Conservation (phyloP, 164 flowering plant species). For the Hamamelis virginiana region DNA sequence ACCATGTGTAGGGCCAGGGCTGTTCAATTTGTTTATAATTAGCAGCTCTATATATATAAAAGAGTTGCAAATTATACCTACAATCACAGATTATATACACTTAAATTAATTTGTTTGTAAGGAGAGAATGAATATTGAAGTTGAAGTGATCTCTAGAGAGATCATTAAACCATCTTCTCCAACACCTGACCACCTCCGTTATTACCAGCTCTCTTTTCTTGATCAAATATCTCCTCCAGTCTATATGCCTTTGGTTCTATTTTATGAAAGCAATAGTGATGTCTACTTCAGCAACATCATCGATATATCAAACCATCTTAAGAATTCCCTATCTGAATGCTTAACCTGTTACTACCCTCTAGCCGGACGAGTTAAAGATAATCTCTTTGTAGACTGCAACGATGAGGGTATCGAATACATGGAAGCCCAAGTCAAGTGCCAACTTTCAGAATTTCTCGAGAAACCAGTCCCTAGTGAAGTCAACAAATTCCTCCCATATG, state of each 20-base stretch:
- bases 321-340: constrained; percentile 19
- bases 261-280: not conserved
- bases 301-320: constrained; percentile 4
- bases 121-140: not conserved
- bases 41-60: too few relatives aligned
- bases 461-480: constrained; percentile 12
- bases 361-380: constrained; percentile 22
- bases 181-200: constrained; percentile 12
- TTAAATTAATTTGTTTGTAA: not conserved
- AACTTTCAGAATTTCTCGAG: constrained; percentile 8
- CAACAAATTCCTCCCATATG: constrained; percentile 1
- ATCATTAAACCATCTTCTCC: constrained; percentile 12
- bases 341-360: constrained; percentile 24
- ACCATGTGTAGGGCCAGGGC: too few relatives aligned
- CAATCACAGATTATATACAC: too few relatives aligned
- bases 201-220: constrained; percentile 6
- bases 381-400: constrained; percentile 18
- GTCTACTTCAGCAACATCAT: not conserved
- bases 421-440: constrained; percentile 18
- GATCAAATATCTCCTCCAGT: not conserved
- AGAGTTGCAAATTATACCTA: too few relatives aligned
- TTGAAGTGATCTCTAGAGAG: not conserved
- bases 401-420: constrained; percentile 21
- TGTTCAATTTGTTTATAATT: too few relatives aligned
- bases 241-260: constrained; percentile 3